Base-by-base conservation (phyloP, 495 filamentous ascomycete genomes). In the Neurospora sp. region DNA sequence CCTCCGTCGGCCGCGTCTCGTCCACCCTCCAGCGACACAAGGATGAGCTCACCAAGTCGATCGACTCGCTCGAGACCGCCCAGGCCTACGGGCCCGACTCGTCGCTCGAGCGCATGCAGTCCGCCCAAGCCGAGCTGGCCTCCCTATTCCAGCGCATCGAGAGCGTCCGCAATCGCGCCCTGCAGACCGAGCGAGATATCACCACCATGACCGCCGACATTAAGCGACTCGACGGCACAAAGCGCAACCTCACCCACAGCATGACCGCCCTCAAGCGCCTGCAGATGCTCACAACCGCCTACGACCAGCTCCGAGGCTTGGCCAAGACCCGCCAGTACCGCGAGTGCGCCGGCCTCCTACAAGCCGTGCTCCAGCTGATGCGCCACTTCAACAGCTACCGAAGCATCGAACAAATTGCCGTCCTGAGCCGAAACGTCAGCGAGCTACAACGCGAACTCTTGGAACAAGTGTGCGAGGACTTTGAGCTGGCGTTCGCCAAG, bases 181-280 rank as follows among this genome's bases (percentile, higher is more conserved):
- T 94, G 76, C 90, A 93, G 85, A 97, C 96, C 12, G 96, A 99
- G 83, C 91, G 93, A 77, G 89, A 94, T 53, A 99, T 99, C 80
- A 97, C 95, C 72, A 93, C 94, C 73, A 99, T 99, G 96, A 99
- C 96, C 68, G 95, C 96, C 71, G 96, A 99, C 78, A 99, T 99
- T 81, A 99, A 99, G 82, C 90, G 95, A 76, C 86, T 99, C 73
- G 96, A 99, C 82, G 91, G 91, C 81, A 97, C 95, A 61, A 99
- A 99, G 84, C 90, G 90, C 79, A 98, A 98, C 82, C 87, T 99
- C 27, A 98, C 96, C 14, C 87, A 96, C 61, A 97, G 94, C 45
- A 99, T 99, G 96, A 99, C 96, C 31, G 96, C 94, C 37, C 84
- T 99, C 76, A 99, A 99, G 82, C 87, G 96, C 39, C 85, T 99